Conservation (phyloP, 208 protist species). For the Acanthamoeba castellanii region DNA sequence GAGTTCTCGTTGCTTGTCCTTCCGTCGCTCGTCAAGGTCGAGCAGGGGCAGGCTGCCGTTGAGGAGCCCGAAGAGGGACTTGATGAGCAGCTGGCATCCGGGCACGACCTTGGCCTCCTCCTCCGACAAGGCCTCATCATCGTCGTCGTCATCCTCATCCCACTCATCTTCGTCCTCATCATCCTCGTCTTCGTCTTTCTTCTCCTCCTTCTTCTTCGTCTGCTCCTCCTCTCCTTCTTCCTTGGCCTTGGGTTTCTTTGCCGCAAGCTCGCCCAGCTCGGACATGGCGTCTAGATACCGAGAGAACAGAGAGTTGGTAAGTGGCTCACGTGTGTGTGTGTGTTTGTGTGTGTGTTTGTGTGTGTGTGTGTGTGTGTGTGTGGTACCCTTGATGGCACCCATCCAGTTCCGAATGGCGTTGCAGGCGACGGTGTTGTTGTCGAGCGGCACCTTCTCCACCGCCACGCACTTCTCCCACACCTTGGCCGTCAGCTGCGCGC, state of each 20-base stretch:
- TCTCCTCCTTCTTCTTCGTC: neutral
- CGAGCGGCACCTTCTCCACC: constrained; percentile 51
- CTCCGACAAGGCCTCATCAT: constrained; percentile 38
- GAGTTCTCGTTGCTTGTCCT: constrained; percentile 43
- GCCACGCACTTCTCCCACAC: constrained; percentile 51
- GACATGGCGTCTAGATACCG: neutral
- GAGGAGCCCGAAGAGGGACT: constrained; percentile 59
- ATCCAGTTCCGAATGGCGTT: constrained; percentile 43
- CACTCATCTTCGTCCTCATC: constrained; percentile 20
- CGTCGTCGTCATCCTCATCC: constrained; percentile 31
- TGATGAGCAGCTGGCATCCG: constrained; percentile 58
- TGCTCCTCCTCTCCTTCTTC: neutral
- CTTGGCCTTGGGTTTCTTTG: neutral
- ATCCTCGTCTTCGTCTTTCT: constrained; percentile 1
- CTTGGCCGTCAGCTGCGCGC: constrained; percentile 46
- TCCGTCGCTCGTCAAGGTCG: constrained; percentile 53
- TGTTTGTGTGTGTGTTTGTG: too few relatives aligned
- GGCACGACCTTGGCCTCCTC: constrained; percentile 61
- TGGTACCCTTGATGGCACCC: constrained; percentile 9
- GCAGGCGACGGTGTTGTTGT: constrained; percentile 47
- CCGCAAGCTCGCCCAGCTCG: constrained; percentile 13
- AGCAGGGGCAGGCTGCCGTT: constrained; percentile 38
- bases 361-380: too few relatives aligned
- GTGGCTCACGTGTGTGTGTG: too few relatives aligned
- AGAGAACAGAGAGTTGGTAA: neutral